Evolutionary conservation across 2,329 filamentous ascomycete species (phyloP), one percentile per base, ranked within the genome.

Genomic region (Fusarium neocosmosporiellum): DNA sequence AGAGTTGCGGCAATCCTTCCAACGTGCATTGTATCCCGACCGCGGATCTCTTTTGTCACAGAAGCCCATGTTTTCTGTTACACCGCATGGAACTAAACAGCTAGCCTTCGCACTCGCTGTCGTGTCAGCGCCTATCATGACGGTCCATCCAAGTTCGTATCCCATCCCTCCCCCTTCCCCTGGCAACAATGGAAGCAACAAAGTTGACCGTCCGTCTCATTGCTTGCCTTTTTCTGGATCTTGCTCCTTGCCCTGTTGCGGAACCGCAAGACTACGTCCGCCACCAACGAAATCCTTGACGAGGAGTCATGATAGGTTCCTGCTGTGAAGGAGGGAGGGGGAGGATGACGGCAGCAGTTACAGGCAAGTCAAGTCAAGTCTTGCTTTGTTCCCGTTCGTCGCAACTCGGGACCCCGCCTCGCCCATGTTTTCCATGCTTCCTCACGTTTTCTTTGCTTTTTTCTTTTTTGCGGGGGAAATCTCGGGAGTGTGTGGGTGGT

Each of bases 21-120:
- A 58, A 59, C 57, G 63, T 75, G 71, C 66, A 75, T 65, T 34
- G 66, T 66, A 77, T 75, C 75, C 75, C 58, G 69, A 71, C 46
- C 67, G 75, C 64, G 71, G 75, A 77, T 77, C 75, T 75, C 53
- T n/a, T 62, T 63, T 74, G 63, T 66, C 63, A 64, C 41, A 73
- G 68, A 65, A 63, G 33, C 20, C 48, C 65, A 66, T 72, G 53
- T 59, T 63, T 66, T 74, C 67, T 71, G 74, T 75, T 75, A 66
- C 74, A 77, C 62, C 41, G 74, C 66, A 74, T 64, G 54, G 55
- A 58, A 65, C 67, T 59, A 69, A 46, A 63, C 37, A 37, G 50
- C 29, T 61, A 39, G 50, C 48, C 48, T 16, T 63, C 36, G 36
- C 58, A 24, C 33, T 37, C 59, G 18, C 22, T 18, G 39, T 37